These are phyloP conservation scores for Hymenoscyphus linearis DNA, from an alignment of 2,329 filamentous ascomycete species.

Conservation along the genomic window DNA sequence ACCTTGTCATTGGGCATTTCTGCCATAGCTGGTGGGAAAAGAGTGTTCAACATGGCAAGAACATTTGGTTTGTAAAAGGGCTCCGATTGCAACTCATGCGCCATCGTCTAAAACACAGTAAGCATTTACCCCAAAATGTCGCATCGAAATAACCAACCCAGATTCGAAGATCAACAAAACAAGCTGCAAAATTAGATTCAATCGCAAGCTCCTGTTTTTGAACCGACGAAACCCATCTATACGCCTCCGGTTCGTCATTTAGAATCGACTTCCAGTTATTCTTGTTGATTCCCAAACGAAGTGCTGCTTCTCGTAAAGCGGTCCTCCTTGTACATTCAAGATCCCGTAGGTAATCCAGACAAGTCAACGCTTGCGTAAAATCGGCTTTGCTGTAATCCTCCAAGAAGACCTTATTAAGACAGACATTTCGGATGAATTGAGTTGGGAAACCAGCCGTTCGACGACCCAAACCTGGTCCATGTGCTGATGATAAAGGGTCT, in stretches of 20 bases:
- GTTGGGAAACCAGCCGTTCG: slow-evolving; percentile 16
- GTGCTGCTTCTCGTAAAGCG: slow-evolving; percentile 19
- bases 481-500: not conserved
- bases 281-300: slow-evolving; percentile 18
- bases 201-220: slow-evolving; percentile 20
- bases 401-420: slow-evolving; percentile 17
- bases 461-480: not conserved
- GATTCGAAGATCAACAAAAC: slow-evolving; percentile 25
- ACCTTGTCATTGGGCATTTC: slow-evolving; percentile 23
- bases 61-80: slow-evolving; percentile 22
- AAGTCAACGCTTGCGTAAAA: slow-evolving; percentile 21
- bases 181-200: slow-evolving; percentile 18
- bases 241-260: slow-evolving; percentile 15
- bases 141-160: slow-evolving; percentile 22
- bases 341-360: slow-evolving; percentile 27
- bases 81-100: slow-evolving; percentile 18
- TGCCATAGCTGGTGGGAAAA: slow-evolving; percentile 26
- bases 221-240: slow-evolving; percentile 22
- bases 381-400: slow-evolving; percentile 19
- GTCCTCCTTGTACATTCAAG: slow-evolving; percentile 22
- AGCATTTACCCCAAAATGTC: not conserved
- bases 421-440: slow-evolving; percentile 16
- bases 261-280: slow-evolving; percentile 23
- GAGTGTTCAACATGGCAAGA: slow-evolving; percentile 29
- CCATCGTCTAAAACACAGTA: slow-evolving; percentile 22